Conservation (phyloP, 2,329 filamentous ascomycete genomes). For the Tetracladium maxilliforme region DNA sequence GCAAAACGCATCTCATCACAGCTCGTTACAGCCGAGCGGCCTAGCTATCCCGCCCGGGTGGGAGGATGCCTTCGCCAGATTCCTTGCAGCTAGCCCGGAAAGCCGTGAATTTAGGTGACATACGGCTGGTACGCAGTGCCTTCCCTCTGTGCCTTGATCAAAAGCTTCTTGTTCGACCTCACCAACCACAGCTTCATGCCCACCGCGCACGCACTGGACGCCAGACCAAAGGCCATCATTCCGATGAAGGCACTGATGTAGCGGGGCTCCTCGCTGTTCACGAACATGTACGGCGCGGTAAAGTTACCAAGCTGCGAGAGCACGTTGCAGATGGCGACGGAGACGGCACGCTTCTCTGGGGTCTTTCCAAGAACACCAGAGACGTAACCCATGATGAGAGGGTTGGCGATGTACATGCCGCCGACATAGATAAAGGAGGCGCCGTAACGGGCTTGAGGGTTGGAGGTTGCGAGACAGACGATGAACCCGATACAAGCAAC, state of each 20-base stretch:
- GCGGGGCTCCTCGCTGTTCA: too few relatives aligned
- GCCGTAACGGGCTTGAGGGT: constrained; percentile 8
- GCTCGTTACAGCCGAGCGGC: too few relatives aligned
- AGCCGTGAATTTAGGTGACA: too few relatives aligned
- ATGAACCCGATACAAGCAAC: constrained; percentile 6
- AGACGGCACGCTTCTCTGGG: constrained; percentile 20
- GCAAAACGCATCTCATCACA: too few relatives aligned
- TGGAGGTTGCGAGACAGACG: constrained; percentile 1
- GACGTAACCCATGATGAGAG: constrained; percentile 19
- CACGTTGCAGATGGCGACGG: constrained; percentile 19
- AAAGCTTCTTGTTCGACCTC: constrained; percentile 2
- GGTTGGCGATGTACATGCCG: constrained; percentile 17
- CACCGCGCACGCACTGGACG: constrained; percentile 1
- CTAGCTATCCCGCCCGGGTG: too few relatives aligned
- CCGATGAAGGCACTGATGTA: constrained; percentile 13
- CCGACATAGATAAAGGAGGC: constrained; percentile 17
- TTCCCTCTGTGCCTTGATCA: too few relatives aligned
- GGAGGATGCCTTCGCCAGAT: too few relatives aligned
- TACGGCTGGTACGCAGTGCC: too few relatives aligned
- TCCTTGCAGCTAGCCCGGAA: too few relatives aligned
- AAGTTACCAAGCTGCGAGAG: constrained; percentile 21
- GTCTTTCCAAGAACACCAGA: constrained; percentile 16
- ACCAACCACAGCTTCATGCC: constrained; percentile 1
- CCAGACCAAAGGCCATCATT: constrained; percentile 6
- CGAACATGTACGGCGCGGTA: constrained; percentile 23